phyloP scores from a whole-genome alignment of 1,284 basidiomycete genomes.

The Amylostereum chailletii region DNA sequence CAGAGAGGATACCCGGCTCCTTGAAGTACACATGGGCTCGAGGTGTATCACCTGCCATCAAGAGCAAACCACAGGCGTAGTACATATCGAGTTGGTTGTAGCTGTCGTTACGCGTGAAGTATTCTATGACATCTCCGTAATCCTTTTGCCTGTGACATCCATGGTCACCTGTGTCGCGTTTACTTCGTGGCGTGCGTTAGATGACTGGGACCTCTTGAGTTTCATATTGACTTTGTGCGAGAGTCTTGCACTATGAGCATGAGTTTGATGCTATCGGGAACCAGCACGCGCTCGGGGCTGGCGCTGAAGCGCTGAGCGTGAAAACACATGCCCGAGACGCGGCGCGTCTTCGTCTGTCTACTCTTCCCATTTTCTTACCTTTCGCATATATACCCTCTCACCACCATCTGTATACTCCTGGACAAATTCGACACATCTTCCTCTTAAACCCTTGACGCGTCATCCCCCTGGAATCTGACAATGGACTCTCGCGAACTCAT shows the following conservation, averaged over 20 bases:
- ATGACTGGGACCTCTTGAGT: background rate
- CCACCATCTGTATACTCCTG: background rate
- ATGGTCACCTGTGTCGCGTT: background rate
- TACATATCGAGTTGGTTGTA: background rate
- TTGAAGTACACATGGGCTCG: slow-evolving; percentile 55
- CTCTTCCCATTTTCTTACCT: background rate
- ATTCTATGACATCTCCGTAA: background rate
- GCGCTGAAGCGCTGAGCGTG: background rate
- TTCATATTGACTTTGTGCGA: background rate
- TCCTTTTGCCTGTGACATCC: background rate
- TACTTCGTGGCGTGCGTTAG: background rate
- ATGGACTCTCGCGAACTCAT: slow-evolving; percentile 60
- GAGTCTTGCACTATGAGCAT: background rate
- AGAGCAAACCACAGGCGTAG: slow-evolving; percentile 1
- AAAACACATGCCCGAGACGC: background rate
- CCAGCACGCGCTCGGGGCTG: background rate
- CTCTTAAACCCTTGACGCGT: background rate
- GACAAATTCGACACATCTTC: background rate
- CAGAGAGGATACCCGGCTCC: slow-evolving; percentile 46
- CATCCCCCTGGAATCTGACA: background rate
- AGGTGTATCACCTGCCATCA: slow-evolving; percentile 32
- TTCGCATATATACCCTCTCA: background rate
- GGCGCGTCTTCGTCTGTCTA: background rate
- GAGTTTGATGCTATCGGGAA: background rate
- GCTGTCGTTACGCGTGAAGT: background rate